Conservation (phyloP, 129 eudicot species). For the Centaurea solstitialis region DNA sequence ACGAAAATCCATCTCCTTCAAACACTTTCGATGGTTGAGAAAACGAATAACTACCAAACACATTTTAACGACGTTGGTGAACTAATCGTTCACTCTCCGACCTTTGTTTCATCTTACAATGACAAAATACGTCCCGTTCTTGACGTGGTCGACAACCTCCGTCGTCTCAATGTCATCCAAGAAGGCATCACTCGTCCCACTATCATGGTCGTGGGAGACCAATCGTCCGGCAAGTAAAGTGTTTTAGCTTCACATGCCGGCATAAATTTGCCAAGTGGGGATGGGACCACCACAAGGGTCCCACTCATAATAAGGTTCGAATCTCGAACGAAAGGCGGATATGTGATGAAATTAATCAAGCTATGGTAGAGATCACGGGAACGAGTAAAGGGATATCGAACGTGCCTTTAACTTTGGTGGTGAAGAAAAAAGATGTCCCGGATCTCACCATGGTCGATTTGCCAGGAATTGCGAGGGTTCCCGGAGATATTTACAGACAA, state of each 20-base stretch:
- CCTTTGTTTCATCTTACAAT: not conserved
- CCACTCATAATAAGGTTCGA: too few relatives aligned
- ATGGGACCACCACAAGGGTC: too few relatives aligned
- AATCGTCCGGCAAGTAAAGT: too few relatives aligned
- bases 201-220: not conserved
- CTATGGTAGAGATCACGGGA: conserved; percentile 15
- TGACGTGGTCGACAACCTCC: not conserved
- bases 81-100: not conserved
- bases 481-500: conserved; percentile 26
- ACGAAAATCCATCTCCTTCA: too few relatives aligned
- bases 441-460: conserved; percentile 38
- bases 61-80: not conserved
- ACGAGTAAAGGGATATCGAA: conserved; percentile 25
- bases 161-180: not conserved
- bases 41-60: too few relatives aligned
- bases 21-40: too few relatives aligned
- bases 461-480: conserved; percentile 33
- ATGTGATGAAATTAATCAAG: not conserved
- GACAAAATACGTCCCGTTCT: not conserved
- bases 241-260: too few relatives aligned
- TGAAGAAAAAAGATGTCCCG: conserved; percentile 28
- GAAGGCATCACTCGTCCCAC: not conserved
- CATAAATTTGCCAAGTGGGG: too few relatives aligned
- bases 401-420: not conserved
- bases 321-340: too few relatives aligned